These are phyloP conservation scores for Fusarium nematophilum DNA, from an alignment of 2,329 filamentous ascomycete species.

Conservation along the genomic window DNA sequence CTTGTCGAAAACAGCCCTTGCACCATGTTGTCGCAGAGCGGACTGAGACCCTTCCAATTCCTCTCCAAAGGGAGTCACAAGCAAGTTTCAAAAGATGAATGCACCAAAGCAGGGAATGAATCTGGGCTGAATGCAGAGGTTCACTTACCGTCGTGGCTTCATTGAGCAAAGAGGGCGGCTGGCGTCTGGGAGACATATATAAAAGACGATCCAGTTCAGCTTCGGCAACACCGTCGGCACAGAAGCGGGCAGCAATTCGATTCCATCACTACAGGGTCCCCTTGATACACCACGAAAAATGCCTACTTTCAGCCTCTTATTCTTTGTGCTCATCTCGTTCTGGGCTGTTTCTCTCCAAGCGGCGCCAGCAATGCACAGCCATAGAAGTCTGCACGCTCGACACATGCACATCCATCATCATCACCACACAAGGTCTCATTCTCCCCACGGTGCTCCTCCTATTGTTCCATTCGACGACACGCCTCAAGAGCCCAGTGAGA, in stretches of 20 bases:
- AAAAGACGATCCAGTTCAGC: conserved; percentile 5
- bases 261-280: background rate
- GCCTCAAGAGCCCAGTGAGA: conserved; percentile 19
- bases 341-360: conserved; percentile 41
- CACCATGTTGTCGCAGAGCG: conserved; percentile 31
- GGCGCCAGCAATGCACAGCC: conserved; percentile 39
- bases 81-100: background rate
- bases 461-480: conserved; percentile 20
- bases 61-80: conserved; percentile 11
- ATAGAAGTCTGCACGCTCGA: conserved; percentile 30
- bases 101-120: no score
- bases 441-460: conserved; percentile 3
- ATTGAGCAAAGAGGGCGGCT: conserved; percentile 26
- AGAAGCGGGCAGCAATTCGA: conserved; percentile 6
- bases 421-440: conserved; percentile 18
- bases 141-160: conserved; percentile 27
- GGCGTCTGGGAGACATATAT: conserved; percentile 31
- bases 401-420: conserved; percentile 54
- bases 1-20: conserved; percentile 24
- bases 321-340: conserved; percentile 34
- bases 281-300: conserved; percentile 18
- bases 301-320: conserved; percentile 30
- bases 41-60: conserved; percentile 27
- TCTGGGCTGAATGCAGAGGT: background rate
- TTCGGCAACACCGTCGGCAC: conserved; percentile 3